These are phyloP conservation scores for Oryza longistaminata DNA, from an alignment of 176 grass and related monocot genomes.

Conservation along the genomic window DNA sequence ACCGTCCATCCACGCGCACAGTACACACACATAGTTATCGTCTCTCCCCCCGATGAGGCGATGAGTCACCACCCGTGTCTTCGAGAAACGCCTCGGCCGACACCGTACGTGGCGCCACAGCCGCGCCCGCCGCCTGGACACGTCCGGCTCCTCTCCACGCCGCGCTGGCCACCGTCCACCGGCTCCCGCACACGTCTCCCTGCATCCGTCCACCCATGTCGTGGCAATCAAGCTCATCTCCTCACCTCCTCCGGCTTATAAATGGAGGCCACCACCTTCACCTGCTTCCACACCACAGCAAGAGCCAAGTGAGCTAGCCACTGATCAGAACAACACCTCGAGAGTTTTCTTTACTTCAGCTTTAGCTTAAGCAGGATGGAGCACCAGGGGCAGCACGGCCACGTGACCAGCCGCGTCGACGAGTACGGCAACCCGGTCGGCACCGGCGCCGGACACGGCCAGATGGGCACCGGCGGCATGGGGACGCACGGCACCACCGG, in stretches of 20 bases:
- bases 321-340: neutral
- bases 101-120: neutral
- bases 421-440: constrained; percentile 47
- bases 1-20: neutral
- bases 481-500: neutral
- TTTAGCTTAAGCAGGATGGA: constrained; percentile 10
- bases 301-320: neutral
- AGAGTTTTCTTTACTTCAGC: neutral
- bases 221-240: neutral
- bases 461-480: neutral
- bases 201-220: neutral
- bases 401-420: constrained; percentile 40
- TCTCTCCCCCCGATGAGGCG: neutral
- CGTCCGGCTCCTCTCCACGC: neutral
- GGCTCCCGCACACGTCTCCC: neutral
- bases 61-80: neutral
- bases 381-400: constrained; percentile 25
- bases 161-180: neutral
- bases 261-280: neutral
- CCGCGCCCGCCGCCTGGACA: neutral
- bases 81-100: neutral
- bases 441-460: constrained; percentile 4
- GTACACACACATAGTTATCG: neutral
- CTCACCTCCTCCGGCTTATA: constrained; percentile 1
- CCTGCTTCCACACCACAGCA: neutral